Evolutionary conservation across 2,329 filamentous ascomycete genomes (phyloP).

Genomic region (Lachnellula cervina): DNA sequence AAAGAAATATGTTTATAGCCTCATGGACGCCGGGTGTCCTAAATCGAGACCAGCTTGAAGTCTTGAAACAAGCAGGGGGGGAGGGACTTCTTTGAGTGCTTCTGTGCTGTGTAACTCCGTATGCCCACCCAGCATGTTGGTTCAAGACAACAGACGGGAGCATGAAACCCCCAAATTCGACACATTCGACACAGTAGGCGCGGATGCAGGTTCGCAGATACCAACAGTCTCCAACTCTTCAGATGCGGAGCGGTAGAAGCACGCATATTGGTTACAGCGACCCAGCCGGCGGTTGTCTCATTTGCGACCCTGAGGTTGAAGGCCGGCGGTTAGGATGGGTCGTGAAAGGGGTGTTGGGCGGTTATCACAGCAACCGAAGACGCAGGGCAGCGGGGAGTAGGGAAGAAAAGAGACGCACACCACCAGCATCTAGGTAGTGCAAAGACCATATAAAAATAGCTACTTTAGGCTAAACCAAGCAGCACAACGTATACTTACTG

Average conservation of each 20-base stretch:
- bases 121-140: constrained; percentile 3
- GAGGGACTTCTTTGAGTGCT: constrained; percentile 8
- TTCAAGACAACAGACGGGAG: background rate
- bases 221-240: constrained; percentile 8
- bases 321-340: background rate
- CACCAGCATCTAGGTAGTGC: no score
- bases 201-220: constrained; percentile 1
- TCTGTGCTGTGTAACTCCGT: constrained; percentile 5
- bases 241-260: background rate
- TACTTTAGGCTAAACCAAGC: background rate
- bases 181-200: constrained; percentile 11
- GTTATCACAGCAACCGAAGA: background rate
- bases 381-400: no score
- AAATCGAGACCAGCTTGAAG: constrained; percentile 18
- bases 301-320: constrained; percentile 2
- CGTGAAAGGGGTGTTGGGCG: background rate
- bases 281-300: constrained; percentile 12
- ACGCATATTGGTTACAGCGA: constrained; percentile 6
- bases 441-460: background rate
- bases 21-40: constrained; percentile 24
- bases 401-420: background rate
- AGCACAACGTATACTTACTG: no score
- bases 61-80: constrained; percentile 14
- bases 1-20: constrained; percentile 23
- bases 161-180: constrained; percentile 5